phyloP scores from a whole-genome alignment of 192 early-diverging fungal genomes.

The Entrophospora sp. region DNA sequence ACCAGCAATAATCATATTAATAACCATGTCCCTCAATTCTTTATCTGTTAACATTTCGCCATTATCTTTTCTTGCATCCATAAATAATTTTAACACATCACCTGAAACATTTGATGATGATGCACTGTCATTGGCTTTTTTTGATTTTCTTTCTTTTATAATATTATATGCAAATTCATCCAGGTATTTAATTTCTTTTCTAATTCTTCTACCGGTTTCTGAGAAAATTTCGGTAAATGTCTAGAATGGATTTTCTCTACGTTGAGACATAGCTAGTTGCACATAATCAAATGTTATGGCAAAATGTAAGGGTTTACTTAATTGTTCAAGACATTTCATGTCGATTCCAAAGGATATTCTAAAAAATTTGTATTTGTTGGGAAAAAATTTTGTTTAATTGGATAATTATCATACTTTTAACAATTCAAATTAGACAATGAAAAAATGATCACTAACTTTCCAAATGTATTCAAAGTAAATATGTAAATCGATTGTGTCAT shows the following conservation, averaged over 20 bases:
- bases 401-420: neutral
- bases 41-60: constrained; percentile 27
- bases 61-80: constrained; percentile 33
- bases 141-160: constrained; percentile 25
- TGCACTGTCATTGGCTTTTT: neutral
- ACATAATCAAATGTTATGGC: constrained; percentile 43
- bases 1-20: constrained; percentile 33
- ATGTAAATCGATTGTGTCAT: constrained; percentile 33
- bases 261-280: constrained; percentile 26
- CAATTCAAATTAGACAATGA: neutral
- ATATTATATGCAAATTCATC: constrained; percentile 27
- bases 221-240: constrained; percentile 25
- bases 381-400: too few relatives aligned
- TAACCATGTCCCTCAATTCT: constrained; percentile 36
- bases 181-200: constrained; percentile 15
- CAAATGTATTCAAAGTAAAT: constrained; percentile 35
- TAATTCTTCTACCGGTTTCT: constrained; percentile 13
- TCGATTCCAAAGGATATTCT: constrained; percentile 33
- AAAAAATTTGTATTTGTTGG: too few relatives aligned
- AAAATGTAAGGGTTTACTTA: constrained; percentile 29
- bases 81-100: constrained; percentile 40
- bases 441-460: constrained; percentile 30
- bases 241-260: constrained; percentile 29
- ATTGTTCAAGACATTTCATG: constrained; percentile 26
- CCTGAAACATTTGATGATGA: too few relatives aligned